These are phyloP conservation scores for Puccinia polysora DNA, from an alignment of 1,284 basidiomycete species.

Conservation along the genomic window DNA sequence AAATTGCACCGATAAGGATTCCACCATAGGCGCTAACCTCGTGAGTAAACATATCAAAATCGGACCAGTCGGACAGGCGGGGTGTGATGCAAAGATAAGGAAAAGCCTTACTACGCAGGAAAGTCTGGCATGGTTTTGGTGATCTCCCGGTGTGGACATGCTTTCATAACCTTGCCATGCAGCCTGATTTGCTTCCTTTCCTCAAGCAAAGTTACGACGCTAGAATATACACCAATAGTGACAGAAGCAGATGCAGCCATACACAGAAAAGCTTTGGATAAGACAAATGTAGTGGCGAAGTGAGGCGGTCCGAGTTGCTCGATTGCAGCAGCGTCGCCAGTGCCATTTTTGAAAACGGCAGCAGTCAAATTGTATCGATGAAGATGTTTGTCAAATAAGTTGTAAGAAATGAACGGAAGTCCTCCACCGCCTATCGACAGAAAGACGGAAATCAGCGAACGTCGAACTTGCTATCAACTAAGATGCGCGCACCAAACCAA, in stretches of 20 bases:
- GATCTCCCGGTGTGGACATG: slow-evolving; percentile 32
- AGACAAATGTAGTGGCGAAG: slow-evolving; percentile 9
- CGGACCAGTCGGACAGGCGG: no score
- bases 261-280: slow-evolving; percentile 13
- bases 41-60: no score
- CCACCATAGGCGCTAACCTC: slow-evolving; percentile 19
- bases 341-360: slow-evolving; percentile 16
- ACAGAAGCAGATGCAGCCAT: slow-evolving; percentile 18
- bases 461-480: not conserved
- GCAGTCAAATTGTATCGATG: slow-evolving; percentile 29
- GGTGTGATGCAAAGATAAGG: not conserved
- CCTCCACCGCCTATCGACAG: slow-evolving; percentile 2
- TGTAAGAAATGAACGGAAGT: slow-evolving; percentile 31
- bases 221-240: slow-evolving; percentile 3
- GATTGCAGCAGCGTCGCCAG: not conserved
- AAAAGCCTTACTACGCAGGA: slow-evolving; percentile 14
- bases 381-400: slow-evolving; percentile 11
- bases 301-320: slow-evolving; percentile 6
- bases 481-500: slow-evolving; percentile 15
- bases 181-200: not conserved
- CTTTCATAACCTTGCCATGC: not conserved
- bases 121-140: slow-evolving; percentile 28
- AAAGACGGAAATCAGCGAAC: not conserved
- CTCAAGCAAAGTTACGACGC: not conserved
- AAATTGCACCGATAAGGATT: slow-evolving; percentile 1